These are phyloP conservation scores for Diutina siamensis DNA, from an alignment of 1,139 yeast genomes.

Conservation along the genomic window DNA sequence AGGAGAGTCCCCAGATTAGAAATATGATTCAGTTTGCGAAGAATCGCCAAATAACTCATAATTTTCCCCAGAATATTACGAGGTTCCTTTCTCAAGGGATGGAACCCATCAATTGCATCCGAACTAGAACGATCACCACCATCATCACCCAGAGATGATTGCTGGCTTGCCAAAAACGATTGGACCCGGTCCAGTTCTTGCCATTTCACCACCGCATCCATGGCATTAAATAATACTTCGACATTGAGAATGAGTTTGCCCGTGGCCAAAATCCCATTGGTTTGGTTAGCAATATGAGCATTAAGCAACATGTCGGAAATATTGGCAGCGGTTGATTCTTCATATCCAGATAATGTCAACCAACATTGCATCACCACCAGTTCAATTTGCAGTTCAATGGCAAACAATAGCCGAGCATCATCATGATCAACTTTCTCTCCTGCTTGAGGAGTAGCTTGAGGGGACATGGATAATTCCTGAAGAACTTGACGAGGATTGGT, in stretches of 20 bases:
- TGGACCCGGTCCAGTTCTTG: slow-evolving; percentile 7
- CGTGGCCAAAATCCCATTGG: slow-evolving; percentile 60
- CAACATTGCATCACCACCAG: slow-evolving; percentile 69
- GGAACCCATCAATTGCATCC: slow-evolving; percentile 14
- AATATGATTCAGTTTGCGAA: slow-evolving; percentile 42
- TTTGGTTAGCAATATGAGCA: slow-evolving; percentile 68
- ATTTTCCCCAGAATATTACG: slow-evolving; percentile 72
- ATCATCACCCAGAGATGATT: not conserved
- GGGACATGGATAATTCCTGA: not conserved
- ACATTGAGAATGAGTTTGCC: slow-evolving; percentile 65
- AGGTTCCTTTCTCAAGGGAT: slow-evolving; percentile 58
- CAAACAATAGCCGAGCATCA: slow-evolving; percentile 40
- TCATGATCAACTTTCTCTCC: not conserved
- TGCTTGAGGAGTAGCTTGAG: not conserved
- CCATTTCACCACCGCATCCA: slow-evolving; percentile 38
- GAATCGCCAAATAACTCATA: slow-evolving; percentile 65
- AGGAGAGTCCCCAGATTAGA: slow-evolving; percentile 49
- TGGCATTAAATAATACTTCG: slow-evolving; percentile 65
- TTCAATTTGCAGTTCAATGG: slow-evolving; percentile 56
- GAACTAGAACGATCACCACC: slow-evolving; percentile 8
- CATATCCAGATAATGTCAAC: slow-evolving; percentile 80
- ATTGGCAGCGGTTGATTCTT: slow-evolving; percentile 85
- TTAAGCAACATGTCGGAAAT: slow-evolving; percentile 86
- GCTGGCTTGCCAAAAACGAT: slow-evolving; percentile 6
- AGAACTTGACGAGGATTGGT: slow-evolving; percentile 1